These are phyloP conservation scores for Penicillium frequentans DNA, from an alignment of 2,329 filamentous ascomycete species.

Conservation along the genomic window DNA sequence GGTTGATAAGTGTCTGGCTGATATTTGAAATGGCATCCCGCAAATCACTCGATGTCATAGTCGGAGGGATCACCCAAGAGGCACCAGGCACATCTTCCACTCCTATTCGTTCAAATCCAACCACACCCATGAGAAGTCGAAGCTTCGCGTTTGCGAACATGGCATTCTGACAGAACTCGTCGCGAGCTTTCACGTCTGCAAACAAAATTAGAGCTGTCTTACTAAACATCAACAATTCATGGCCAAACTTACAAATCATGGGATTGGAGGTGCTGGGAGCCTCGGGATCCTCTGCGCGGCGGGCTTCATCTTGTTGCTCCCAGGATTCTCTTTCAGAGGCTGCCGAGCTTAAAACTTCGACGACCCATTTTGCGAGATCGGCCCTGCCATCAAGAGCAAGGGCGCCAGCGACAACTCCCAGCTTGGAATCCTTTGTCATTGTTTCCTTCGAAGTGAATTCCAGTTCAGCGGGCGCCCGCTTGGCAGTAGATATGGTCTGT, in stretches of 20 bases:
- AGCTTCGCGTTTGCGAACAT: constrained; percentile 90
- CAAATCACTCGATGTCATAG: constrained; percentile 64
- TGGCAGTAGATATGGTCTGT: constrained; percentile 65
- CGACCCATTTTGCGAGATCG: constrained; percentile 79
- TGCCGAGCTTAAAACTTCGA: constrained; percentile 66
- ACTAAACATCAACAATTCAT: neutral
- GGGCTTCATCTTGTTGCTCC: constrained; percentile 69
- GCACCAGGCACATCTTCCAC: constrained; percentile 72
- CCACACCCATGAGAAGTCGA: constrained; percentile 76
- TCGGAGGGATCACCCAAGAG: constrained; percentile 73
- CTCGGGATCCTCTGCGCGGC: constrained; percentile 44
- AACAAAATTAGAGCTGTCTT: neutral
- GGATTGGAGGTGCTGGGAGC: constrained; percentile 27
- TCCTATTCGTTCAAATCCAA: constrained; percentile 67
- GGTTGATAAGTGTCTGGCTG: constrained; percentile 74
- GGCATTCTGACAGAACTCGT: constrained; percentile 65
- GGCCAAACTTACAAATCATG: constrained; percentile 48
- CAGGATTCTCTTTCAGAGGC: constrained; percentile 73
- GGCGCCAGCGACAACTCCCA: constrained; percentile 76
- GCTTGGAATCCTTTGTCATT: constrained; percentile 62
- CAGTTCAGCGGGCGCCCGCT: constrained; percentile 74
- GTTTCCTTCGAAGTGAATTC: constrained; percentile 75
- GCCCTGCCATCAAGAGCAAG: constrained; percentile 77
- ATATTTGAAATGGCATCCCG: constrained; percentile 70
- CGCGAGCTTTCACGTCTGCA: constrained; percentile 62